These are phyloP conservation scores for Gyrodon lividus DNA, from an alignment of 768 basidiomycete genomes.

Conservation along the genomic window DNA sequence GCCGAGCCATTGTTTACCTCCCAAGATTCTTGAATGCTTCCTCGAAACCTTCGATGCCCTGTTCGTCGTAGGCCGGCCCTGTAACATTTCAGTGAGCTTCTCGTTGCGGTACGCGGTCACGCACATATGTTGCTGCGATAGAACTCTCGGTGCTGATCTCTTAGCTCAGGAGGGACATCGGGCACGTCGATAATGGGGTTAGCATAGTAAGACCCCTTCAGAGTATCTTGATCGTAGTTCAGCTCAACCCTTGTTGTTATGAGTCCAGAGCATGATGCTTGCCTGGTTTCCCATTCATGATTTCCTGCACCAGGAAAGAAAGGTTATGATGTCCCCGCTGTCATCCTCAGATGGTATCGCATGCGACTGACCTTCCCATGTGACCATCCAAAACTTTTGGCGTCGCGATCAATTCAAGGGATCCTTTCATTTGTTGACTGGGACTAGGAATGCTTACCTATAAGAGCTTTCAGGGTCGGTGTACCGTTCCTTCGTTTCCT, in stretches of 20 bases:
- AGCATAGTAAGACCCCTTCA: slow-evolving; percentile 96
- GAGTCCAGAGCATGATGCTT: slow-evolving; percentile 4
- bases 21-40: slow-evolving; percentile 86
- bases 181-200: slow-evolving; percentile 68
- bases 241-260: not conserved
- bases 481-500: slow-evolving; percentile 67
- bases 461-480: slow-evolving; percentile 71
- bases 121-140: slow-evolving; percentile 88
- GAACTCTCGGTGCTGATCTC: slow-evolving; percentile 71
- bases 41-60: slow-evolving; percentile 74
- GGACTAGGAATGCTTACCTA: slow-evolving; percentile 51
- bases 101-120: slow-evolving; percentile 6
- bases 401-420: not conserved
- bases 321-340: not conserved
- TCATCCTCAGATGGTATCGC: not conserved
- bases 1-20: slow-evolving; percentile 37
- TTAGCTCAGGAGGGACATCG: slow-evolving; percentile 55
- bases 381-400: slow-evolving; percentile 88
- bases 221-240: slow-evolving; percentile 49
- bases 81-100: not conserved
- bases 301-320: slow-evolving; percentile 56
- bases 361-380: slow-evolving; percentile 76
- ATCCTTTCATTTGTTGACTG: not conserved
- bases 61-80: slow-evolving; percentile 68
- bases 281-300: slow-evolving; percentile 94